These are phyloP conservation scores for Cantharellus cinnabarinus DNA, from an alignment of 768 basidiomycete species.

Conservation along the genomic window DNA sequence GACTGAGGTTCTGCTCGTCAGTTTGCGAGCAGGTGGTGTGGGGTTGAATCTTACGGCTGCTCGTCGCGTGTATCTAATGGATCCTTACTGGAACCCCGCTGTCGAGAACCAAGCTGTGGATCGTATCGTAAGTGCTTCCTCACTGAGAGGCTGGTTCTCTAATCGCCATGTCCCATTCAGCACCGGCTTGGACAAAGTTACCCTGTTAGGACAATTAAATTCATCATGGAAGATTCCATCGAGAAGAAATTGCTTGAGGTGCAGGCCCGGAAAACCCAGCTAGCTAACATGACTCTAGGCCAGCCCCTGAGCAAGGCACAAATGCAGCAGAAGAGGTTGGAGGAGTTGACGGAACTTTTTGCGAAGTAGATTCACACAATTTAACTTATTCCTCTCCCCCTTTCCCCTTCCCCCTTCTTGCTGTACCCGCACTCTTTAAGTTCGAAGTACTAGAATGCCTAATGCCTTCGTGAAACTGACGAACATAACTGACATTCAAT, in stretches of 20 bases:
- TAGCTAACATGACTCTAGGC: slow-evolving; percentile 87
- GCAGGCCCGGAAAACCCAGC: slow-evolving; percentile 81
- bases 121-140: slow-evolving; percentile 51
- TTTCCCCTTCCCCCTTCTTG: too few relatives aligned
- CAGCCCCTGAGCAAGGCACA: slow-evolving; percentile 68
- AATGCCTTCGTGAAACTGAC: too few relatives aligned
- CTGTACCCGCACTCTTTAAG: too few relatives aligned
- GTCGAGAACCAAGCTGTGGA: slow-evolving; percentile 97
- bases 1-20: slow-evolving; percentile 88
- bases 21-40: slow-evolving; percentile 91
- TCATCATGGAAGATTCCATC: slow-evolving; percentile 87
- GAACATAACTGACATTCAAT: too few relatives aligned
- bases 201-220: slow-evolving; percentile 77
- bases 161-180: slow-evolving; percentile 20
- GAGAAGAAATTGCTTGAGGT: slow-evolving; percentile 84
- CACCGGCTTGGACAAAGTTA: slow-evolving; percentile 91
- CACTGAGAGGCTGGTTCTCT: background rate
- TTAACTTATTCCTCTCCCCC: slow-evolving; percentile 17
- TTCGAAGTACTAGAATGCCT: too few relatives aligned
- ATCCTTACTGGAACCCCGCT: slow-evolving; percentile 96
- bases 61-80: slow-evolving; percentile 85
- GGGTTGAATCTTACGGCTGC: slow-evolving; percentile 92
- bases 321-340: slow-evolving; percentile 66
- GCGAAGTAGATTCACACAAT: background rate
- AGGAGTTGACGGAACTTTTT: slow-evolving; percentile 67